These are phyloP conservation scores for Penicillium sp. DNA, from an alignment of 2,329 filamentous ascomycete species.

Conservation along the genomic window DNA sequence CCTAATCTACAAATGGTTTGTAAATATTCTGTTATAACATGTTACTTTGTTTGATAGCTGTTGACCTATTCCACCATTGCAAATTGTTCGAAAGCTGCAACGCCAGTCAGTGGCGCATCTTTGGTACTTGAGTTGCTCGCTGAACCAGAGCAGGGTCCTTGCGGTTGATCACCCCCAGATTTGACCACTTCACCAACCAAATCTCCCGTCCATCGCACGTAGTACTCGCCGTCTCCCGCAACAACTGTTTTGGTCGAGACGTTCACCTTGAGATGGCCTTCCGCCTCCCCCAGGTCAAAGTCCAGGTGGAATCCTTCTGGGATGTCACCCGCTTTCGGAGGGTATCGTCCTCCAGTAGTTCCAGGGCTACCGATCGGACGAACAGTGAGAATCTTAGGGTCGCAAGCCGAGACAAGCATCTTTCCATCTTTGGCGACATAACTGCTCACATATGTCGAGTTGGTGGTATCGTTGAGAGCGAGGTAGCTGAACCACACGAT, in stretches of 20 bases:
- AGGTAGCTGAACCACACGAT: conserved; percentile 49
- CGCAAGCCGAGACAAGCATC: conserved; percentile 31
- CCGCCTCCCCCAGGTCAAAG: conserved; percentile 13
- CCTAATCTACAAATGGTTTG: background rate
- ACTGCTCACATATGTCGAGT: conserved; percentile 28
- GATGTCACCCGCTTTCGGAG: conserved; percentile 18
- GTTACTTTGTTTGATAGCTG: background rate
- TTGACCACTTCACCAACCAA: conserved; percentile 14
- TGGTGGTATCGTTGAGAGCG: conserved; percentile 17
- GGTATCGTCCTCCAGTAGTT: conserved; percentile 17
- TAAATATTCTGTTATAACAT: background rate
- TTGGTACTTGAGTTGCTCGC: too few species aligned
- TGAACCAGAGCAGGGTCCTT: background rate
- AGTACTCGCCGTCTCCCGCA: conserved; percentile 18
- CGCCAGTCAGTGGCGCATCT: conserved; percentile 10
- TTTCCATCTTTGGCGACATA: conserved; percentile 36
- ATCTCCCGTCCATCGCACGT: conserved; percentile 27
- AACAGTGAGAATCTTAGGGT: conserved; percentile 13
- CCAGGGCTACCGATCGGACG: conserved; percentile 6
- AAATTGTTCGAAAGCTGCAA: conserved; percentile 30
- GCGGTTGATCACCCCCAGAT: background rate
- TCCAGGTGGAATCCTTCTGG: conserved; percentile 19
- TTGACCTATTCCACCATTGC: conserved; percentile 10
- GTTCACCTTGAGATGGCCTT: conserved; percentile 12
- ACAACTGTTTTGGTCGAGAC: conserved; percentile 11